These are phyloP conservation scores for Aspergillus diversus DNA, from an alignment of 495 filamentous ascomycete genomes.

Conservation along the genomic window DNA sequence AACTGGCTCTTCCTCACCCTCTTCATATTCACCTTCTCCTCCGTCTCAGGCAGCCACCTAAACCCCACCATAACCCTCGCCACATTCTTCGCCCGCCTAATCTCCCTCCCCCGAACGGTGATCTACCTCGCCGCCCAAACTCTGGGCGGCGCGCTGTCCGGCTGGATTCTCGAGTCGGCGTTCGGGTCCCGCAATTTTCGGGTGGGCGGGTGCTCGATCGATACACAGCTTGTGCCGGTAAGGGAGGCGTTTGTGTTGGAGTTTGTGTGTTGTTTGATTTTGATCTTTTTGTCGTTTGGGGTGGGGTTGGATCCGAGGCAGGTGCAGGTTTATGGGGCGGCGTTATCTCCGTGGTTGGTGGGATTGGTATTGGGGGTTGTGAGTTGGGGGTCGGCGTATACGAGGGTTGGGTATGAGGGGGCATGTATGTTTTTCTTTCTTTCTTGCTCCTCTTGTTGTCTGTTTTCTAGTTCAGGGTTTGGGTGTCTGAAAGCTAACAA, in stretches of 20 bases:
- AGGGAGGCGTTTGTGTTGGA: slow-evolving; percentile 48
- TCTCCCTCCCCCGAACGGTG: slow-evolving; percentile 46
- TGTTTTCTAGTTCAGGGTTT: background rate
- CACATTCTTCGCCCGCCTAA: slow-evolving; percentile 54
- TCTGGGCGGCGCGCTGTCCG: slow-evolving; percentile 50
- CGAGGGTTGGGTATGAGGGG: slow-evolving; percentile 47
- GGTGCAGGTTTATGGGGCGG: slow-evolving; percentile 50
- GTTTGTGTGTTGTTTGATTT: slow-evolving; percentile 39
- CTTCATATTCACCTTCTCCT: slow-evolving; percentile 53
- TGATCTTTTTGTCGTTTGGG: slow-evolving; percentile 49
- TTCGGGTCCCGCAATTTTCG: slow-evolving; percentile 30
- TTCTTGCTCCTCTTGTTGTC: background rate
- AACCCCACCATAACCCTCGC: slow-evolving; percentile 56
- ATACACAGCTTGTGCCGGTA: slow-evolving; percentile 29
- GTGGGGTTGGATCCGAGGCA: slow-evolving; percentile 60
- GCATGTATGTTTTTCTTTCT: slow-evolving; percentile 28
- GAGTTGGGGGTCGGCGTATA: slow-evolving; percentile 47
- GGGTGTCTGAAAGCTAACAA: background rate
- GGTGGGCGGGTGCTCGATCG: slow-evolving; percentile 36
- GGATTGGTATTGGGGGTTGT: slow-evolving; percentile 51
- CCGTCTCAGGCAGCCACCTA: slow-evolving; percentile 53
- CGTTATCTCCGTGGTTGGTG: slow-evolving; percentile 54
- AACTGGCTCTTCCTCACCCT: slow-evolving; percentile 50
- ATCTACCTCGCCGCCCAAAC: slow-evolving; percentile 48
- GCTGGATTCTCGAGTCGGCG: slow-evolving; percentile 40